A percentile compares a stretch with the other conserved stretches of the same genome.
Conservation (phyloP, 495 filamentous ascomycete species). For the Xylaria curta region DNA sequence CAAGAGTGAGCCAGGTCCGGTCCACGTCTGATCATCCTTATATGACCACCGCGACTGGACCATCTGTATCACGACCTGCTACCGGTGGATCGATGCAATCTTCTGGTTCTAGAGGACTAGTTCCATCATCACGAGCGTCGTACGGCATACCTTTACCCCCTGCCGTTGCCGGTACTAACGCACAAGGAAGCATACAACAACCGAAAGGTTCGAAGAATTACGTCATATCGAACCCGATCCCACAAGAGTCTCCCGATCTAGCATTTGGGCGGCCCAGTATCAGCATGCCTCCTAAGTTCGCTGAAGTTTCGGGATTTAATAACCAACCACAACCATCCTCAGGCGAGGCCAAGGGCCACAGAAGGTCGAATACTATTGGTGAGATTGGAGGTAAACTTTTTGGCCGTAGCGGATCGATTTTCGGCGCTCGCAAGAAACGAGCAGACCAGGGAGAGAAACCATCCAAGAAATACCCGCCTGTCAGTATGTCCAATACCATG, state of each 20-base stretch:
- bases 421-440: conserved; percentile 62
- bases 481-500: conserved; percentile 74
- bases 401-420: conserved; percentile 78
- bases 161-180: conserved; percentile 87
- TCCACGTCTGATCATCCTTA: conserved; percentile 58
- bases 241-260: conserved; percentile 57
- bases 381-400: conserved; percentile 80
- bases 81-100: conserved; percentile 85
- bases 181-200: conserved; percentile 87
- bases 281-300: conserved; percentile 58
- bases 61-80: conserved; percentile 67
- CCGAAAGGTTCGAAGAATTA: conserved; percentile 76
- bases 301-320: conserved; percentile 53
- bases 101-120: conserved; percentile 53
- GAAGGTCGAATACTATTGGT: conserved; percentile 87
- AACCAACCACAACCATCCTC: conserved; percentile 29
- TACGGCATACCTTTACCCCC: conserved; percentile 91
- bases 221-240: conserved; percentile 73
- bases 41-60: conserved; percentile 43
- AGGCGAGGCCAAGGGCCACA: conserved; percentile 71
- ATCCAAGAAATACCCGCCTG: conserved; percentile 72
- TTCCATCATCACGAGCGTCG: conserved; percentile 72
- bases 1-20: conserved; percentile 59
- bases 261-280: conserved; percentile 68
- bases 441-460: conserved; percentile 53